Evolutionary conservation across 345 rosid genomes (phyloP), one percentile per base, ranked within the genome.

Genomic region (Isatis tinctoria): DNA sequence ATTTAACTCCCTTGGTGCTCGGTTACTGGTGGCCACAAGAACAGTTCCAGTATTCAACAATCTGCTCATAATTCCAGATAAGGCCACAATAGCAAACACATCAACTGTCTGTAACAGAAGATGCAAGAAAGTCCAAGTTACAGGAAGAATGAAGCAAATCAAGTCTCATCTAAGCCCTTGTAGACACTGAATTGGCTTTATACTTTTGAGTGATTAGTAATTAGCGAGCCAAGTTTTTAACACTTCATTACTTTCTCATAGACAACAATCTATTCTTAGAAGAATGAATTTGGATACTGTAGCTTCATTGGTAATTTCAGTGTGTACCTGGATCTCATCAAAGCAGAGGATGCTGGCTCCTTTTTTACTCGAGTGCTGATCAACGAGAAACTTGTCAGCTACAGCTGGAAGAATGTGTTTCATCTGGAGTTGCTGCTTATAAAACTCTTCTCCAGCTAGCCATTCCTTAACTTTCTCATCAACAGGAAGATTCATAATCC

Each of bases 11-110:
- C 82, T 73, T 8, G 98, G 91, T 70, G 90, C 96, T 70, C 97
- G 86, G 63, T 94, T 94, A 87, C 98, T 91, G 64, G 97, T 91
- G 66, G 96, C 92, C 60, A 91, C 93, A 76, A 89, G 91, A 81
- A 91, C 89, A 74, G 98, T 91, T 83, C 98, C 97, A 62, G 82
- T 85, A 71, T 78, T 71, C 79, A 91, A 74, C 77, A 94, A 85
- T 88, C 98, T 94, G 89, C 96, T 89, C 72, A 94, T 78, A 78
- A 94, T 94, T 80, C 98, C 97, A 85, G 98, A 94, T 81, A 91
- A 86, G 84, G 98, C 93, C 80, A 94, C 97, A 86, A 94, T 87
- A 73, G 98, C 97, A 86, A 91, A 94, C 20, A 88, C 96, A 82
- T 94, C 95, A 83, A 91, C 95, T 65, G 96, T 83, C 97, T 94